Base-by-base conservation (phyloP, 768 basidiomycete species). In the Glaciozyma antarctica region DNA sequence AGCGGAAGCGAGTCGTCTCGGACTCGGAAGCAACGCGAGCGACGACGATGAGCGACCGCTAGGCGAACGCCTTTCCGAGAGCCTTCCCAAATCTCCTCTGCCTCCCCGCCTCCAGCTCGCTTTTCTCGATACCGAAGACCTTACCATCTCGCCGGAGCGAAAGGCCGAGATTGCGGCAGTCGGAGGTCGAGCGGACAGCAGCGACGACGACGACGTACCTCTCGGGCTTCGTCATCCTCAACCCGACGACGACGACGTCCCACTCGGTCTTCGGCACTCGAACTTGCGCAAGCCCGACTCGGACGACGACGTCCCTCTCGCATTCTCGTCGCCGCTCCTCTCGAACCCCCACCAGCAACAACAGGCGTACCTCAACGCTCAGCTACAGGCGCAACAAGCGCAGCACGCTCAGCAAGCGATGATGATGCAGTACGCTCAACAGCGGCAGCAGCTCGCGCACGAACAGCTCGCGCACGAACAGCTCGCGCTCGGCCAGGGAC, bases 211-310 rank as follows among this genome's bases (percentile, higher is more conserved):
- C 52, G 67, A 68, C 49, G 24, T 38, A 5, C 66, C 66, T 13
- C 55, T 67, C 28, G 66, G 62, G 10, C 38, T 57, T 21, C 38
- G 55, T 9, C 15, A 22, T 34, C 24, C 54, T 63, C 59, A 26
- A 47, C 30, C 34, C 19, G 15, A 59, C 12, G 69, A 66, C 19
- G 69, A 70, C 63, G 65, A 70, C 49, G 58, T 65, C 19, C 69
- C 69, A 2, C 63, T 70, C 43, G 69, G 61, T 7, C 6, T 70
- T 15, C 58, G 47, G 12, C 45, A 47, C 8, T 22, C 44, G 16
- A 8, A 28, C 16, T 26, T 22, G 12, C 47, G 19, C 21, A 34
- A 24, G 38, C n/a, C 43, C 16, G 58, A 49, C 26, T n/a, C 24
- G 57, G 57, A 58, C 47, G 58, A 59, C 58, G 58, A 59, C 58